Conservation (phyloP, 176 grass and related monocot genomes). For the Aegilops umbellulata region DNA sequence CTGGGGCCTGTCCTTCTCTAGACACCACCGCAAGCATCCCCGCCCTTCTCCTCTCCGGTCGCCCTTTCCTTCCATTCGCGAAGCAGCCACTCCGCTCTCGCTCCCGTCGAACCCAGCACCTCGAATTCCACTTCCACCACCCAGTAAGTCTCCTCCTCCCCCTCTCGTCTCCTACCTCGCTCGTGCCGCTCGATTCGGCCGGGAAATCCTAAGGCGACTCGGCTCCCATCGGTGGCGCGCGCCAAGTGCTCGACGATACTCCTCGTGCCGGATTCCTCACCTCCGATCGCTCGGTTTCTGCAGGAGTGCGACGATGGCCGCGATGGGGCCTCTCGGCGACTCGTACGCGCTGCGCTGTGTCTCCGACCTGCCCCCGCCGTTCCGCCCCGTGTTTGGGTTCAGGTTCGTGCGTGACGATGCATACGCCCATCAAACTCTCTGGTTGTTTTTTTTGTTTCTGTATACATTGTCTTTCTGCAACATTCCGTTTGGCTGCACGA, state of each 20-base stretch:
- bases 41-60: not conserved
- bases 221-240: not conserved
- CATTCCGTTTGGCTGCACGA: not conserved
- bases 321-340: slow-evolving; percentile 62
- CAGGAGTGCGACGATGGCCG: slow-evolving; percentile 12
- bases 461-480: not conserved
- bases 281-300: slow-evolving; percentile 2
- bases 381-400: slow-evolving; percentile 69
- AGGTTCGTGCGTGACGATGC: slow-evolving; percentile 43
- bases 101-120: not conserved
- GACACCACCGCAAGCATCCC: not conserved
- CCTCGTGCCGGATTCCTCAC: not conserved
- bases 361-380: slow-evolving; percentile 65
- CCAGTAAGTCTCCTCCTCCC: not conserved
- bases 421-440: not conserved
- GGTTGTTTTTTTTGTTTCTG: not conserved
- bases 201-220: not conserved
- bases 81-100: slow-evolving; percentile 6
- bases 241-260: slow-evolving; percentile 26
- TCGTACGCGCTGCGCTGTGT: slow-evolving; percentile 63
- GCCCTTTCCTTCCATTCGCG: not conserved
- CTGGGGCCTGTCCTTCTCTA: not conserved
- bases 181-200: not conserved
- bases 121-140: not conserved
- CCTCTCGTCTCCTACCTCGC: not conserved